A percentile compares a stretch with the other conserved stretches of the same genome.
Evolutionary conservation across 768 basidiomycete genomes (phyloP).

Genomic region (Xerocomus brunneocitrinus): DNA sequence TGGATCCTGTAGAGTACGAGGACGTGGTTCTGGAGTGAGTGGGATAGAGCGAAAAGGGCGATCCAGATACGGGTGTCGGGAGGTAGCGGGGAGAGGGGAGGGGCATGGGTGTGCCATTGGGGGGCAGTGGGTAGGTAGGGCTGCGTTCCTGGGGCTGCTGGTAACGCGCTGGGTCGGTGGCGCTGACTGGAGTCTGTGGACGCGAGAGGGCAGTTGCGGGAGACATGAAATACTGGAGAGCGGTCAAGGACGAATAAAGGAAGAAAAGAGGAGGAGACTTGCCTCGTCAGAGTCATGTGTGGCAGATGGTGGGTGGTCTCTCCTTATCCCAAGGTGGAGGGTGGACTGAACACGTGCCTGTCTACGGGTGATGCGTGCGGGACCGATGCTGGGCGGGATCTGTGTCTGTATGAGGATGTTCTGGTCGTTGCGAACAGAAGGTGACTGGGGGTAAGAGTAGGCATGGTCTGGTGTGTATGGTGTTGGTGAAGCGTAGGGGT

Average conservation of each 20-base stretch:
- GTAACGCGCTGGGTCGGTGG: conserved; percentile 31
- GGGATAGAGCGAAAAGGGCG: conserved; percentile 41
- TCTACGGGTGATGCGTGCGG: conserved; percentile 46
- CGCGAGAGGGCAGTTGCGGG: conserved; percentile 34
- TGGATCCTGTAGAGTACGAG: conserved; percentile 36
- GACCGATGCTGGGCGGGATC: conserved; percentile 50
- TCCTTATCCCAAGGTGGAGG: conserved; percentile 31
- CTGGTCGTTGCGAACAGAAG: conserved; percentile 27
- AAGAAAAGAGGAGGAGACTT: conserved; percentile 1
- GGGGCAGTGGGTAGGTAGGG: conserved; percentile 24
- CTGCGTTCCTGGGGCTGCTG: conserved; percentile 27
- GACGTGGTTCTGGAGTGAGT: conserved; percentile 46
- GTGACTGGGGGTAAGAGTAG: conserved; percentile 29
- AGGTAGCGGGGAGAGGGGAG: conserved; percentile 42
- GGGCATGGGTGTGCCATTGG: conserved; percentile 19
- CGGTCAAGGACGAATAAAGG: conserved; percentile 7
- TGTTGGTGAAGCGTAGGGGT: conserved; percentile 30
- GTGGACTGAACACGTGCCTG: conserved; percentile 36
- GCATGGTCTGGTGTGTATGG: conserved; percentile 25
- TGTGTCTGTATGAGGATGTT: conserved; percentile 34
- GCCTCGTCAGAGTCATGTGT: conserved; percentile 29
- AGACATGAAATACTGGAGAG: conserved; percentile 34
- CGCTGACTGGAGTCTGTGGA: conserved; percentile 36
- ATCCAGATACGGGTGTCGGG: conserved; percentile 42
- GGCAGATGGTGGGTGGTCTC: conserved; percentile 23